Conservation (phyloP, 2,329 filamentous ascomycete species). For the Aspergillus melleus region DNA sequence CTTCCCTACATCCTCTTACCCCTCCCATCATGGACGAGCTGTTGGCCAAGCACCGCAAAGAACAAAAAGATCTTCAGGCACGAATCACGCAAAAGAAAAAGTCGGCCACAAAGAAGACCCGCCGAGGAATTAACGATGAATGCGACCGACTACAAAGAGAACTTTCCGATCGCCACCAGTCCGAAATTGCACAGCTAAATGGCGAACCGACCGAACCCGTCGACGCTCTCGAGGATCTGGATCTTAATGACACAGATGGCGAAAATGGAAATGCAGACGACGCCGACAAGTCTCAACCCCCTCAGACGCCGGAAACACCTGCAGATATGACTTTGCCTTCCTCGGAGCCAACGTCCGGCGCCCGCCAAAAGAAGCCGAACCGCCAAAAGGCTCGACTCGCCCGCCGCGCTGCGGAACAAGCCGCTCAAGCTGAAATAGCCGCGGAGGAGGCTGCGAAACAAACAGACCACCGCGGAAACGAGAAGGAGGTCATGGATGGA, state of each 20-base stretch:
- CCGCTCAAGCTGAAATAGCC: constrained; percentile 67
- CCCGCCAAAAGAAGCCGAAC: constrained; percentile 71
- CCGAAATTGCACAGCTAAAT: constrained; percentile 50
- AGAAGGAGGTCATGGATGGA: constrained; percentile 68
- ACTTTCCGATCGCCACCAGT: constrained; percentile 55
- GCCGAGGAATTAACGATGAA: constrained; percentile 68
- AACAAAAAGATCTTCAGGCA: constrained; percentile 81
- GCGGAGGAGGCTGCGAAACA: constrained; percentile 72
- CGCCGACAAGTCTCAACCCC: constrained; percentile 6
- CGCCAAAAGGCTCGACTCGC: constrained; percentile 89
- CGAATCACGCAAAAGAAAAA: constrained; percentile 95
- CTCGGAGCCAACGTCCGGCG: constrained; percentile 14
- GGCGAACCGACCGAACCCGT: constrained; percentile 29
- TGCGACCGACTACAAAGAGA: constrained; percentile 60
- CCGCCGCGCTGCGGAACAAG: constrained; percentile 80
- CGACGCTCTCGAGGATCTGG: constrained; percentile 35
- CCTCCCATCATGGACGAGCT: constrained; percentile 66
- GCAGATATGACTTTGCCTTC: neutral
- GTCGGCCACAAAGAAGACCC: constrained; percentile 80
- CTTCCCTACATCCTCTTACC: neutral
- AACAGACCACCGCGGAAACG: constrained; percentile 69
- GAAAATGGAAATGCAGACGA: constrained; percentile 6
- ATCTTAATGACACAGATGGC: constrained; percentile 26
- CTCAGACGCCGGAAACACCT: constrained; percentile 12
- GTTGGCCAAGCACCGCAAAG: constrained; percentile 78